A percentile compares a stretch with the other conserved stretches of the same genome.
Evolutionary conservation across 2,329 filamentous ascomycete species (phyloP).

Genomic region (Curvularia lunata): DNA sequence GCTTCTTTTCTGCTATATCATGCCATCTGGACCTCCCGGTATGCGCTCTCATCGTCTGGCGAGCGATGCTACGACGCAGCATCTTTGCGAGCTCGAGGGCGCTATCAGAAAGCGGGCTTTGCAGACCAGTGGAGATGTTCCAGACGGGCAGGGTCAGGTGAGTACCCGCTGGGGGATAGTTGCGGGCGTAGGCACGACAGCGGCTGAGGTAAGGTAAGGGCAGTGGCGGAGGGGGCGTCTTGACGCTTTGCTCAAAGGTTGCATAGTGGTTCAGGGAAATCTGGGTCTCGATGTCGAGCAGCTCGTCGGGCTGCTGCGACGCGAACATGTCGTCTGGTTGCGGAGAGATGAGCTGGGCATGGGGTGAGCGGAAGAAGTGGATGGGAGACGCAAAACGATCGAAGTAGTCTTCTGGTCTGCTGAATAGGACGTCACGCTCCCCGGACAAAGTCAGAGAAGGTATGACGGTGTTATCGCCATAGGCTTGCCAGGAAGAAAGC

Average conservation of each 20-base stretch:
- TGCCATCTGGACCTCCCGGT: constrained; percentile 33
- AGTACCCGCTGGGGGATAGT: constrained; percentile 52
- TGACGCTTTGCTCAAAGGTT: constrained; percentile 22
- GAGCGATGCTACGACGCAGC: constrained; percentile 50
- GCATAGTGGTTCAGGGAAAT: constrained; percentile 40
- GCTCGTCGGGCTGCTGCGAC: constrained; percentile 33
- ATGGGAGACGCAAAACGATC: constrained; percentile 59
- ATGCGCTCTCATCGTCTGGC: constrained; percentile 37
- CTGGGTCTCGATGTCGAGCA: constrained; percentile 41
- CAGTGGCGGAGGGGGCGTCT: constrained; percentile 10
- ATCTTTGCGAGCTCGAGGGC: constrained; percentile 50
- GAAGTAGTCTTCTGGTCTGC: constrained; percentile 52
- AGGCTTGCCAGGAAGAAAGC: constrained; percentile 36
- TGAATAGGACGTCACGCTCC: constrained; percentile 51
- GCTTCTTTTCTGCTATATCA: constrained; percentile 35
- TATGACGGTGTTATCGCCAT: constrained; percentile 36
- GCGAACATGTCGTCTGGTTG: constrained; percentile 35
- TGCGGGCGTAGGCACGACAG: constrained; percentile 47
- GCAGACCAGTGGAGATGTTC: constrained; percentile 48
- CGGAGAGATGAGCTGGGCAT: constrained; percentile 36
- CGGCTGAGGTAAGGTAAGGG: constrained; percentile 30
- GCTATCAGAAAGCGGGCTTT: constrained; percentile 51
- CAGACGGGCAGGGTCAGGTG: constrained; percentile 52
- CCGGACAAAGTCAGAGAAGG: constrained; percentile 38
- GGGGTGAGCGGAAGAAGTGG: constrained; percentile 58